These are phyloP conservation scores for Solanum sitiens DNA, from an alignment of 257 asterid genomes.

Conservation along the genomic window DNA sequence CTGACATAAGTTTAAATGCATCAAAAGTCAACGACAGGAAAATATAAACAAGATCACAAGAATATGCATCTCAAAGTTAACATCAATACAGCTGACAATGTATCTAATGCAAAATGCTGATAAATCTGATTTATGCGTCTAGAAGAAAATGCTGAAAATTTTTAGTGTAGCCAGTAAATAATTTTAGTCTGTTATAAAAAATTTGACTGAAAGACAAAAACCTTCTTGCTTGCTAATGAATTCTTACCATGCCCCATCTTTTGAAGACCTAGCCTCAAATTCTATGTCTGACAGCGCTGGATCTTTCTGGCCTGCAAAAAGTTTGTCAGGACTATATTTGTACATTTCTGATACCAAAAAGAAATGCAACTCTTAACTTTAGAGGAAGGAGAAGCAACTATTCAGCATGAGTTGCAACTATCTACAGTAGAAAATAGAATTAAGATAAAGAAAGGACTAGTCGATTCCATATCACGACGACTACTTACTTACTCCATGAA, in stretches of 20 bases:
- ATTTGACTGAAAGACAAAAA: neutral
- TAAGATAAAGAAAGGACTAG: neutral
- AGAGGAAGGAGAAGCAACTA: neutral
- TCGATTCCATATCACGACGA: neutral
- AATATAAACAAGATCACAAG: neutral
- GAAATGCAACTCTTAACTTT: neutral
- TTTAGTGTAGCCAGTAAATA: neutral
- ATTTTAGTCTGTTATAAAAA: neutral
- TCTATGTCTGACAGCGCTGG: slow-evolving; percentile 36
- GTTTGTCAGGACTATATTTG: neutral
- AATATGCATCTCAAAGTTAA: neutral
- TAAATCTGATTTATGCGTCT: neutral
- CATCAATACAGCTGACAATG: neutral
- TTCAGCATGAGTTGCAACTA: neutral
- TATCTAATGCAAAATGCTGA: neutral
- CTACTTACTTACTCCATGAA: neutral
- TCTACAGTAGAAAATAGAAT: neutral
- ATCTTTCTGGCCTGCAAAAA: slow-evolving; percentile 36
- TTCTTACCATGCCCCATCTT: slow-evolving; percentile 86
- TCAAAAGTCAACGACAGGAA: neutral
- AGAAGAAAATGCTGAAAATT: neutral
- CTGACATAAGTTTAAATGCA: neutral
- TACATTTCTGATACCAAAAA: neutral
- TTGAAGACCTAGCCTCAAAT: slow-evolving; percentile 78
- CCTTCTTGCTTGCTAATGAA: neutral